phyloP scores from a whole-genome alignment of 2,329 filamentous ascomycete genomes.

The Fusarium transvaalense region DNA sequence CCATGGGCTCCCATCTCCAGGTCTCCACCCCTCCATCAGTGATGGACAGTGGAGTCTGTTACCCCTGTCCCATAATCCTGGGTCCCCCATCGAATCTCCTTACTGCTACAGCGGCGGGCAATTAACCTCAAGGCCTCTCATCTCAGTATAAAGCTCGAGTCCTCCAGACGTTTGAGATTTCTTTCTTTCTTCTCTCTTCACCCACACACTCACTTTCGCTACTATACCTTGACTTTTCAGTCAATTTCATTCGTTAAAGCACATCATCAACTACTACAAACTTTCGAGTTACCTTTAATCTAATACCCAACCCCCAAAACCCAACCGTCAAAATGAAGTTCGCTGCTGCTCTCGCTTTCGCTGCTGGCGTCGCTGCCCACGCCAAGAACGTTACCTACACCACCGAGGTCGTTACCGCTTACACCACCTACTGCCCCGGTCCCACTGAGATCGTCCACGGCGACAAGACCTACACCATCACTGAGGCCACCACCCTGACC shows the following conservation, averaged over 20 bases:
- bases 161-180: conserved; percentile 54
- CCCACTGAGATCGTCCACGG: conserved; percentile 74
- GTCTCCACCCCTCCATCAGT: conserved; percentile 24
- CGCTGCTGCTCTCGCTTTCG: conserved; percentile 65
- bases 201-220: conserved; percentile 52
- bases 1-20: conserved; percentile 17
- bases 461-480: conserved; percentile 76
- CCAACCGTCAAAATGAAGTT: conserved; percentile 73
- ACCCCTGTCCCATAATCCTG: conserved; percentile 28
- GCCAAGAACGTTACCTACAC: conserved; percentile 62
- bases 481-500: conserved; percentile 76
- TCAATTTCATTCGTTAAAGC: conserved; percentile 49
- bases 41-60: background rate
- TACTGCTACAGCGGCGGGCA: conserved; percentile 19
- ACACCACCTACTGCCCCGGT: conserved; percentile 79
- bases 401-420: conserved; percentile 74
- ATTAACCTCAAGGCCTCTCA: conserved; percentile 19
- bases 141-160: conserved; percentile 63
- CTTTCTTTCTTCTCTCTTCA: conserved; percentile 59
- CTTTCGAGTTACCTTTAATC: conserved; percentile 55
- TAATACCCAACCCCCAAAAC: conserved; percentile 41
- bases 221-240: conserved; percentile 46
- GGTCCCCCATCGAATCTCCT: conserved; percentile 34
- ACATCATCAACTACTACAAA: conserved; percentile 46
- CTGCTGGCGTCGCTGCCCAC: conserved; percentile 64